Evolutionary conservation across 2,329 filamentous ascomycete species (phyloP).

Genomic region (Colletotrichum sp.): DNA sequence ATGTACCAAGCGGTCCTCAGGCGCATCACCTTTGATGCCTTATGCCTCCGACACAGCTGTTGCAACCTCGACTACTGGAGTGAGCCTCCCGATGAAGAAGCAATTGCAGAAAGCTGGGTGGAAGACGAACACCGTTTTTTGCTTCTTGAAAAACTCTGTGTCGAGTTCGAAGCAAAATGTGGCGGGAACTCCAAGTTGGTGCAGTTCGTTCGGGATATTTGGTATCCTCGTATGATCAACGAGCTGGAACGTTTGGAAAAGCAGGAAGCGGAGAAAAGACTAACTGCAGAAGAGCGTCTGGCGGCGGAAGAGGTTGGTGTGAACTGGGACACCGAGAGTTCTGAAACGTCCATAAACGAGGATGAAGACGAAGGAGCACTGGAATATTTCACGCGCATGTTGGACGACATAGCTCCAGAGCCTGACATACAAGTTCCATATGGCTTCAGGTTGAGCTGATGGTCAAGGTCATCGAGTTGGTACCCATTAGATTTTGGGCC

Average conservation of each 20-base stretch:
- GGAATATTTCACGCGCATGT: neutral
- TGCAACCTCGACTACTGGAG: neutral
- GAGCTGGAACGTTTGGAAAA: neutral
- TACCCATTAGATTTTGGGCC: neutral
- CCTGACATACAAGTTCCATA: neutral
- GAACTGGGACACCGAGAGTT: accelerated
- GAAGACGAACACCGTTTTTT: accelerated
- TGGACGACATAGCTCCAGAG: neutral
- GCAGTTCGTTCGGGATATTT: neutral
- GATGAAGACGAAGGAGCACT: neutral
- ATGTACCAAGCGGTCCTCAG: neutral
- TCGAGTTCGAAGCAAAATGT: neutral
- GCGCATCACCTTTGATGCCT: neutral
- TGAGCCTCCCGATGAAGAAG: neutral
- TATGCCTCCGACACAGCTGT: neutral
- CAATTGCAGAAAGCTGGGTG: neutral
- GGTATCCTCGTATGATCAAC: neutral
- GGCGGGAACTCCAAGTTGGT: neutral
- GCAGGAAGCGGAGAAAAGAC: accelerated
- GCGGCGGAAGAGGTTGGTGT: neutral
- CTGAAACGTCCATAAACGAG: neutral
- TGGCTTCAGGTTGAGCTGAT: neutral
- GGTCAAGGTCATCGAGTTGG: neutral
- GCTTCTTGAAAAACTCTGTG: neutral
- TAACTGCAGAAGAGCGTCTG: neutral